Base-by-base conservation (phyloP, 2,329 filamentous ascomycete species). In the Thielaviopsis euricoi region DNA sequence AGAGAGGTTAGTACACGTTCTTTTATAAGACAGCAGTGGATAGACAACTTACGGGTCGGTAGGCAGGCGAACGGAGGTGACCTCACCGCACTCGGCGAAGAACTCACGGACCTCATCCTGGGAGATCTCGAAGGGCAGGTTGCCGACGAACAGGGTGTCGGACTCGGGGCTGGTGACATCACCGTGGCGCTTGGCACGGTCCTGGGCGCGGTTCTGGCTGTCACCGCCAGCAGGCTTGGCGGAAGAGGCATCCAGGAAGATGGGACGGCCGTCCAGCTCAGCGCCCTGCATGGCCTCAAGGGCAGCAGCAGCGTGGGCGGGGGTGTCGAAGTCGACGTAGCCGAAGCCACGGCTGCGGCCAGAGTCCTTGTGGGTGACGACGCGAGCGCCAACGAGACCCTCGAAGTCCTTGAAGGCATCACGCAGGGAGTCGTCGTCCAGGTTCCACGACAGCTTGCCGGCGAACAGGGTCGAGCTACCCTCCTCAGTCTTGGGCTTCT, bases 321-420 rank as follows among this genome's bases (percentile, higher is more conserved):
- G 72, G 64, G 76, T 80, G 68, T 77, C 76, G 72, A 90, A 95
- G 76, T 95, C 89, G 66, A 95, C 87, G 69, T 95, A 96, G 61
- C 90, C 90, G 71, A 94, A 95, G 64, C 88, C 90, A 74, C 89
- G 89, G 71, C 89, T 91, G 68, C 88, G 85, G 66, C 87, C 87
- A 67, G 77, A 80, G 58, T 84, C 81, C 70, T 85, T 85, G 74
- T 95, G 88, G 65, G 83, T 90, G 70, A 95, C 87, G 67, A 95
- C 83, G 65, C 88, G 85, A 63, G 83, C 85, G 65, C 81, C 79
- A 63, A 76, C 73, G 58, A 94, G 77, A 67, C 85, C 85, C 62
- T 84, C 85, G 66, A 85, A 91, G 62, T 80, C 73, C 75, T 89
- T 81, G 74, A 96, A 95, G 70, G 91, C 86, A 65, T 85, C 79